A percentile compares a stretch with the other conserved stretches of the same genome.
Conservation (phyloP, 1,284 basidiomycete species). For the Peniophora sp. region DNA sequence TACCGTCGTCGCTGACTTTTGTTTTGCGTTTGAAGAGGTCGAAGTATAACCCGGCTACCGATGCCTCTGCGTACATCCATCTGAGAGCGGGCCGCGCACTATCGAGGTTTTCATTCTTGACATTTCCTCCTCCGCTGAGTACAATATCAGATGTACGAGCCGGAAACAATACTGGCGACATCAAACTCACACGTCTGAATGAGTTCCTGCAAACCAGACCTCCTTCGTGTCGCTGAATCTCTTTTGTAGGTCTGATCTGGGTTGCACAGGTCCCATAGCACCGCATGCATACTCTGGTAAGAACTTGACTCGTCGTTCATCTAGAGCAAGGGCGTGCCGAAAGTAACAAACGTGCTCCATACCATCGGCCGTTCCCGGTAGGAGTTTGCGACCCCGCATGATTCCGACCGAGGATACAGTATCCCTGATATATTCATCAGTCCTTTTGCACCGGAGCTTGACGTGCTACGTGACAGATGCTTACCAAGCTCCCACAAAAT, state of each 20-base stretch:
- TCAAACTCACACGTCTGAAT: conserved; percentile 17
- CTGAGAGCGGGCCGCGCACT: conserved; percentile 5
- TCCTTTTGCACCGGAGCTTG: not conserved
- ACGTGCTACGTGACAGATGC: not conserved
- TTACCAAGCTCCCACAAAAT: conserved; percentile 32
- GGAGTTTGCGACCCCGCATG: conserved; percentile 11
- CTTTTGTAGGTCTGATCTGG: not conserved
- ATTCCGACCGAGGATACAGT: conserved; percentile 27
- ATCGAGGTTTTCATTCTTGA: conserved; percentile 9
- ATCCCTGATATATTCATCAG: conserved; percentile 12
- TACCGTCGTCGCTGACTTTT: not conserved
- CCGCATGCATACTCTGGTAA: conserved; percentile 13
- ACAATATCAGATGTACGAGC: not conserved
- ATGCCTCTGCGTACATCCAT: conserved; percentile 16
- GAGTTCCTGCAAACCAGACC: conserved; percentile 17
- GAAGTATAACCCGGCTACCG: conserved; percentile 5
- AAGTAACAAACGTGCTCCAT: conserved; percentile 12
- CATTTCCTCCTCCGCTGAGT: conserved; percentile 14
- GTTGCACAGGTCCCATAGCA: not conserved
- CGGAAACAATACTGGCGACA: not conserved
- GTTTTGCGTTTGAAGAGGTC: not conserved
- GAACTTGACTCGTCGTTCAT: conserved; percentile 16
- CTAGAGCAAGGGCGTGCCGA: conserved; percentile 16
- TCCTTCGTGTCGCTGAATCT: conserved; percentile 9
- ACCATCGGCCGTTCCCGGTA: conserved; percentile 15